phyloP scores from a whole-genome alignment of 1,139 yeast species.

The Zhuliangozyma blackwelliae region DNA sequence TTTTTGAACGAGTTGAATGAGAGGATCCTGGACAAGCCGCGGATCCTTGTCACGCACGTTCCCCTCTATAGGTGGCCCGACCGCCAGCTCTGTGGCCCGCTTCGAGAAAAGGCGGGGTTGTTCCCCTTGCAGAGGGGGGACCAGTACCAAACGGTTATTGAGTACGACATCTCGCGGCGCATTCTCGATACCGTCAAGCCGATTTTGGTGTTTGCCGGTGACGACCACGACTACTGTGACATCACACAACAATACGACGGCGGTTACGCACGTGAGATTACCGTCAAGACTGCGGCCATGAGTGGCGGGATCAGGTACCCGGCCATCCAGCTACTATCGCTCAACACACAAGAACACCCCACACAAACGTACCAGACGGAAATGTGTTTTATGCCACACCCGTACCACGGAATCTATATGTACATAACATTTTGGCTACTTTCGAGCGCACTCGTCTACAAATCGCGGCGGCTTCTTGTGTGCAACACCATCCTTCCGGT shows the following conservation, averaged over 20 bases:
- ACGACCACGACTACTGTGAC: slow-evolving; percentile 95
- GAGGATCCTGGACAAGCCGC: slow-evolving; percentile 38
- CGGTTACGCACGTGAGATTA: slow-evolving; percentile 60
- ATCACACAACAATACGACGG: slow-evolving; percentile 51
- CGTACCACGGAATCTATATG: slow-evolving; percentile 30
- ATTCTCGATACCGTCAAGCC: slow-evolving; percentile 62
- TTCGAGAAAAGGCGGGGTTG: slow-evolving; percentile 44
- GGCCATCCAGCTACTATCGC: slow-evolving; percentile 76
- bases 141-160: slow-evolving; percentile 52
- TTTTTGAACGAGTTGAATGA: slow-evolving; percentile 23
- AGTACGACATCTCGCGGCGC: slow-evolving; percentile 50
- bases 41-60: slow-evolving; percentile 59
- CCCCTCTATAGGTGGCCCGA: slow-evolving; percentile 41
- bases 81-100: slow-evolving; percentile 38
- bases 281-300: slow-evolving; percentile 89
- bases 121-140: slow-evolving; percentile 70
- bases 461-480: background rate
- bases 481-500: slow-evolving; percentile 4
- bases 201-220: slow-evolving; percentile 75
- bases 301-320: slow-evolving; percentile 85
- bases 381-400: slow-evolving; percentile 71
- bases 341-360: slow-evolving; percentile 42
- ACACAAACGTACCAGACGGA: slow-evolving; percentile 35
- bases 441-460: background rate
- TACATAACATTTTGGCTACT: slow-evolving; percentile 3